Evolutionary conservation across 768 basidiomycete species (phyloP), one percentile per base, ranked within the genome.

Genomic region (Chalciporus sphaerocephalus): DNA sequence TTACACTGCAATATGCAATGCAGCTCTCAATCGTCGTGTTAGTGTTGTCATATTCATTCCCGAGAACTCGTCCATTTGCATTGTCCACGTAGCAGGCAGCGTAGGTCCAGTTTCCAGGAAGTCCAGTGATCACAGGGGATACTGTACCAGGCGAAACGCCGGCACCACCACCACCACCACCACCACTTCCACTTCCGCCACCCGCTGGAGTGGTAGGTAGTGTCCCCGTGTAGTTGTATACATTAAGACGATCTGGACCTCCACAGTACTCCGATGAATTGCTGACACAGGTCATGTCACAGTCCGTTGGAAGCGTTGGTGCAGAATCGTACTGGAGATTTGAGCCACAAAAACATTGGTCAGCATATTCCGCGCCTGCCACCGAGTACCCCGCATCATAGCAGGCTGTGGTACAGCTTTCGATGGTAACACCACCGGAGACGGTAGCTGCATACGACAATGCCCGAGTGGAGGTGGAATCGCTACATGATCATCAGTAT

Each of bases 81-180:
- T 81, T 80, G 58, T 90, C 87, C 78, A 87, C 79, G 62, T 76
- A 90, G 56, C 87, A 87, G 6, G 71, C 79, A 18, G 65, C 73
- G 43, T 86, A 87, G 0, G 68, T 65, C 80, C 83, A 87, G 20
- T 69, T 69, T 5, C 62, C 61, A 0, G 80, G 78, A 5, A 87
- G 75, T 18, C 75, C 78, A 10, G 57, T 59, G 1, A 69, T 73
- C 21, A 85, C 79, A 0, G 78, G 75, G 40, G 64, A 66, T 6
- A 73, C 12, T 62, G 50, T 2, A 32, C 15, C 13, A 32, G 30
- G 2, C 30, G 30, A n/a, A 28, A 47, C 47, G 18, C 47, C 27
- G 22, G 53, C 47, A 6, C 50, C 53, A 5, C 50, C 56, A 24
- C 50, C 51, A 10, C 52, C 46, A 6, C 69, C 71, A 9, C 68